phyloP scores from a whole-genome alignment of 2,329 filamentous ascomycete genomes.

The Coleophoma crateriformis region DNA sequence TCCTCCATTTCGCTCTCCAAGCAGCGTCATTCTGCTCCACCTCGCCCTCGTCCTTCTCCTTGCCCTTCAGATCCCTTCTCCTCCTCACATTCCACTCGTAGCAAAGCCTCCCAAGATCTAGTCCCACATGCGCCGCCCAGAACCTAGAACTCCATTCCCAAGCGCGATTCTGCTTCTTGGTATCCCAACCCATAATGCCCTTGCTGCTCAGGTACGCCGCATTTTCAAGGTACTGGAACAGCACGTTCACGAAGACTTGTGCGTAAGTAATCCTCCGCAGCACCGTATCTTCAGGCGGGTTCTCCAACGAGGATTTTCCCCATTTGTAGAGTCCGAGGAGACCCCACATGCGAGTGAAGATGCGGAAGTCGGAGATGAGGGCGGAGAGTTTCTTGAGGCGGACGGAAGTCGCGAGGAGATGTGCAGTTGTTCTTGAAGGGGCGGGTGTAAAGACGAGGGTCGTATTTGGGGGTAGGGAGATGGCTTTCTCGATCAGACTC shows the following conservation, averaged over 20 bases:
- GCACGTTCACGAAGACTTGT: slow-evolving; percentile 62
- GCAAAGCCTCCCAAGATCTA: slow-evolving; percentile 65
- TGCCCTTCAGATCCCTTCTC: slow-evolving; percentile 10
- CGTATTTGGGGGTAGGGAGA: slow-evolving; percentile 43
- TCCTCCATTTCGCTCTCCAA: slow-evolving; percentile 47
- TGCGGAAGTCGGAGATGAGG: slow-evolving; percentile 65
- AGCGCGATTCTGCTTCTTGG: slow-evolving; percentile 52
- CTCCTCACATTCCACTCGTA: slow-evolving; percentile 23
- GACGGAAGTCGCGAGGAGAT: slow-evolving; percentile 38
- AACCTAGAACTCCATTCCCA: slow-evolving; percentile 71
- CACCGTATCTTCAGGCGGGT: slow-evolving; percentile 33
- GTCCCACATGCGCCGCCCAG: slow-evolving; percentile 72
- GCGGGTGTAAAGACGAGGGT: slow-evolving; percentile 33
- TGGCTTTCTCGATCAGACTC: slow-evolving; percentile 45
- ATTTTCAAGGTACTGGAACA: slow-evolving; percentile 81
- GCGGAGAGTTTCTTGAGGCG: slow-evolving; percentile 54
- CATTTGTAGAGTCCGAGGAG: slow-evolving; percentile 69
- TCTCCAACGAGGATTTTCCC: slow-evolving; percentile 41
- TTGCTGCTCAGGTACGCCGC: slow-evolving; percentile 70
- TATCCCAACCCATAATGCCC: slow-evolving; percentile 57
- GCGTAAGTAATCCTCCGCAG: slow-evolving; percentile 53
- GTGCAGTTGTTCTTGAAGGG: slow-evolving; percentile 8
- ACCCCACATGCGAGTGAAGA: slow-evolving; percentile 72
- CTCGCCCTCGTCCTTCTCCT: slow-evolving; percentile 27
- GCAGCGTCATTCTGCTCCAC: slow-evolving; percentile 23